Evolutionary conservation across 495 filamentous ascomycete genomes (phyloP).

Genomic region (Pseudomonodictys pantanalensis): DNA sequence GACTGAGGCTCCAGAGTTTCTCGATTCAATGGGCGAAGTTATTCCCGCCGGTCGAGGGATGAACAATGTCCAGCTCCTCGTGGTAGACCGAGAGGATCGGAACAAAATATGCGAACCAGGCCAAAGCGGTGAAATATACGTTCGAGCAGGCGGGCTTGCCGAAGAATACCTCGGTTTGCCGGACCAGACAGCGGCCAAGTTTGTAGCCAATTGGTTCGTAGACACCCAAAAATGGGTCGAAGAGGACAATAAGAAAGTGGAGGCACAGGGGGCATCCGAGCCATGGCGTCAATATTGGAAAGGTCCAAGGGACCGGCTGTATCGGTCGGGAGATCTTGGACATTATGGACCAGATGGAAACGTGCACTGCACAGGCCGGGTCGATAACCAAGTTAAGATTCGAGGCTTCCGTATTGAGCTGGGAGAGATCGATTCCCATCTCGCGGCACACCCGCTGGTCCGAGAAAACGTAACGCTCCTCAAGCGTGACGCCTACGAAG

Average conservation of each 20-base stretch:
- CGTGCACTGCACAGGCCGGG: conserved; percentile 60
- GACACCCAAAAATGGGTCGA: conserved; percentile 69
- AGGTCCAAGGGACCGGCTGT: conserved; percentile 83
- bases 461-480: conserved; percentile 87
- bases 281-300: conserved; percentile 78
- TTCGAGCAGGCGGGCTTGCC: conserved; percentile 83
- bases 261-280: conserved; percentile 48
- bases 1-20: conserved; percentile 60
- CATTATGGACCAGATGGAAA: conserved; percentile 68
- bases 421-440: conserved; percentile 84
- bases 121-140: conserved; percentile 83
- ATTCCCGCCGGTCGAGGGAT: conserved; percentile 89
- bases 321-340: conserved; percentile 80
- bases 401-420: conserved; percentile 94
- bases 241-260: conserved; percentile 52
- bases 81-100: conserved; percentile 76
- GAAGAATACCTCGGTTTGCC: conserved; percentile 78
- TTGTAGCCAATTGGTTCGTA: conserved; percentile 87
- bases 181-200: conserved; percentile 73
- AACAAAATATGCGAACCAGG: conserved; percentile 73
- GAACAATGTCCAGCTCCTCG: conserved; percentile 87
- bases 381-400: conserved; percentile 92
- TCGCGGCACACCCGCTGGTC: conserved; percentile 74
- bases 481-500: conserved; percentile 82
- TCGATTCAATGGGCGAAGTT: conserved; percentile 71